Conservation (phyloP, 2,329 filamentous ascomycete species). For the Xylariaceae sp. region DNA sequence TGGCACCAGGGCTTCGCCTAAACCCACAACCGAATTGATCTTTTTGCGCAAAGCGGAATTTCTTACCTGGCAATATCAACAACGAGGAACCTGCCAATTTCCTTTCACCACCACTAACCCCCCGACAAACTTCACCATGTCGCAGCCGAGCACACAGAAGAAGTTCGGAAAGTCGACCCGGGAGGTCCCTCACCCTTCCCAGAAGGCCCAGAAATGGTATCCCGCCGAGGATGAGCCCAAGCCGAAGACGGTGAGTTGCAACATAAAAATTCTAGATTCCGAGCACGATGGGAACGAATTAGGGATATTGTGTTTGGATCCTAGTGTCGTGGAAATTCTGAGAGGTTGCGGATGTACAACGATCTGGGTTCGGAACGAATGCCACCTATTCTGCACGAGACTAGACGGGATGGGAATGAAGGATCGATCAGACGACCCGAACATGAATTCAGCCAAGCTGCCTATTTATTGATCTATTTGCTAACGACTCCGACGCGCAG, state of each 20-base stretch:
- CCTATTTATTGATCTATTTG: conserved; percentile 1
- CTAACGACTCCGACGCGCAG: conserved; percentile 54
- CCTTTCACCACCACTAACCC: conserved; percentile 31
- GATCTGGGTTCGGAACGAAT: conserved; percentile 1
- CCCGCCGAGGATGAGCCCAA: conserved; percentile 87
- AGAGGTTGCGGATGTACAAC: not conserved
- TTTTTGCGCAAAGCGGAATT: conserved; percentile 38
- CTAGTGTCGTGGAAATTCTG: not conserved
- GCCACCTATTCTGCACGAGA: not conserved
- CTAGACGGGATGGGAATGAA: conserved; percentile 4
- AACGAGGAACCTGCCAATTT: conserved; percentile 31
- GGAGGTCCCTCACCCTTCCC: conserved; percentile 79
- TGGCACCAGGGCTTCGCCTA: conserved; percentile 39
- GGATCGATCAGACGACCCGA: conserved; percentile 1
- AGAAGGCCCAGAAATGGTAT: conserved; percentile 99
- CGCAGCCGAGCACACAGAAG: conserved; percentile 74
- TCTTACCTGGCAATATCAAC: conserved; percentile 33
- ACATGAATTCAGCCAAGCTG: not conserved
- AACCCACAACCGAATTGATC: conserved; percentile 38
- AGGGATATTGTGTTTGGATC: not conserved
- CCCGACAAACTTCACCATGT: conserved; percentile 67
- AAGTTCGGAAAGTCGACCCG: conserved; percentile 97
- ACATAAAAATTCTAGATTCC: conserved; percentile 28
- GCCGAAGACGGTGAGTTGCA: conserved; percentile 87
- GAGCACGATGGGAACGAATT: not conserved